Conservation (phyloP, 331 rosid genomes). For the Prunus yedoensis region DNA sequence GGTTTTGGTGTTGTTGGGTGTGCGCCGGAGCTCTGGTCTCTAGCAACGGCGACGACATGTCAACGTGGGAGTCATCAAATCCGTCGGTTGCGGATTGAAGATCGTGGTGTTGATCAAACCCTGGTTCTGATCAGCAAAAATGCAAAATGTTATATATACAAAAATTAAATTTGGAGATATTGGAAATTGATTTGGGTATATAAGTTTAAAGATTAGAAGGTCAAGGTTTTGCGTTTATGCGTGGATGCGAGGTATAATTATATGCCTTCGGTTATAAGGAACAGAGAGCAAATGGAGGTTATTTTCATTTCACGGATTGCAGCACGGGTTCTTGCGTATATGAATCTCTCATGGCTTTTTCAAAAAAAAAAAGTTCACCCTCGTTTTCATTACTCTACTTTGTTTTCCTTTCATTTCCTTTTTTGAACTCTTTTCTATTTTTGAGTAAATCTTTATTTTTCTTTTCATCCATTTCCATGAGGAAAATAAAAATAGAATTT, state of each 20-base stretch:
- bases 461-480: too few relatives aligned
- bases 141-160: not conserved
- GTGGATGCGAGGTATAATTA: not conserved
- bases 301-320: constrained; percentile 16
- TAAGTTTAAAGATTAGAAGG: not conserved
- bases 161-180: not conserved
- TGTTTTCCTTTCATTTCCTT: not conserved
- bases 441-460: too few relatives aligned
- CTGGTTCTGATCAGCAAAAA: not conserved
- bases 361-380: constrained; percentile 11
- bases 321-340: not conserved
- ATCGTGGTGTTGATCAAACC: constrained; percentile 9
- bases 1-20: constrained; percentile 8
- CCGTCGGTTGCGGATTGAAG: constrained; percentile 19
- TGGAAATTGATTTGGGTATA: not conserved
- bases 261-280: constrained; percentile 14
- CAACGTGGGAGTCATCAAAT: constrained; percentile 47
- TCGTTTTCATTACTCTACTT: not conserved
- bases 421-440: too few relatives aligned
- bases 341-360: constrained; percentile 7
- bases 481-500: too few relatives aligned
- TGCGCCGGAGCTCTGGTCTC: constrained; percentile 31
- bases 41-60: constrained; percentile 46
- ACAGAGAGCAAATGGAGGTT: not conserved
- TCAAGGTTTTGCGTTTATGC: not conserved